Evolutionary conservation across 306 rosid species (phyloP).

Genomic region (Begonia fuchsioides): DNA sequence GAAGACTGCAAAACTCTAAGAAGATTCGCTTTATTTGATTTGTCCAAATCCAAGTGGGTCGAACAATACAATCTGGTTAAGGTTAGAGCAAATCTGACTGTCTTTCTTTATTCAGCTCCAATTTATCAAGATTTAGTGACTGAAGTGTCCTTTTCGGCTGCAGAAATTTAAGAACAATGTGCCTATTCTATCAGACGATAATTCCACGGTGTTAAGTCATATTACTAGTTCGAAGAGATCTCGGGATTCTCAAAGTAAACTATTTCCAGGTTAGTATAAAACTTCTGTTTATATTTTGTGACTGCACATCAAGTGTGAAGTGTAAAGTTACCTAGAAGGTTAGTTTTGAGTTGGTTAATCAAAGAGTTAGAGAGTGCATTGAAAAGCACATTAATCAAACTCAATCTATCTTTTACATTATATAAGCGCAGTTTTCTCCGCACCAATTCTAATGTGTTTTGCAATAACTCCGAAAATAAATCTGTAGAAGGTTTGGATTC

Average conservation of each 20-base stretch:
- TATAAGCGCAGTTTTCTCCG: too few relatives aligned
- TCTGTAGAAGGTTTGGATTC: too few relatives aligned
- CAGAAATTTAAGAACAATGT: slow-evolving; percentile 47
- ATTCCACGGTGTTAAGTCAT: slow-evolving; percentile 33
- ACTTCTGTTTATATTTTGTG: background rate
- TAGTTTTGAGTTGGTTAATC: too few relatives aligned
- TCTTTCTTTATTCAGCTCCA: too few relatives aligned
- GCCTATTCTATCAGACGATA: slow-evolving; percentile 25
- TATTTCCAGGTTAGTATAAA: slow-evolving; percentile 60
- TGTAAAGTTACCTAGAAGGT: too few relatives aligned
- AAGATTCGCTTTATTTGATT: slow-evolving; percentile 51
- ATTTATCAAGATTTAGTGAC: too few relatives aligned
- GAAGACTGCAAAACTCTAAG: slow-evolving; percentile 82
- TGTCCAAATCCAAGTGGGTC: slow-evolving; percentile 64
- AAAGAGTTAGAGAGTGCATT: too few relatives aligned
- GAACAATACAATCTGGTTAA: slow-evolving; percentile 53
- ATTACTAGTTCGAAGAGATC: slow-evolving; percentile 31
- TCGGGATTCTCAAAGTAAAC: slow-evolving; percentile 44
- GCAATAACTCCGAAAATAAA: too few relatives aligned
- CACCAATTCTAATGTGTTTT: too few relatives aligned
- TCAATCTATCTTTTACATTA: too few relatives aligned
- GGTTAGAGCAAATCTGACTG: slow-evolving; percentile 28
- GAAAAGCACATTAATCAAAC: too few relatives aligned
- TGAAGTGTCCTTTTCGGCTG: slow-evolving; percentile 13
- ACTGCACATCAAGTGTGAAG: too few relatives aligned